phyloP scores from a whole-genome alignment of 352 stramenopile species.

The Globisporangium solare region DNA sequence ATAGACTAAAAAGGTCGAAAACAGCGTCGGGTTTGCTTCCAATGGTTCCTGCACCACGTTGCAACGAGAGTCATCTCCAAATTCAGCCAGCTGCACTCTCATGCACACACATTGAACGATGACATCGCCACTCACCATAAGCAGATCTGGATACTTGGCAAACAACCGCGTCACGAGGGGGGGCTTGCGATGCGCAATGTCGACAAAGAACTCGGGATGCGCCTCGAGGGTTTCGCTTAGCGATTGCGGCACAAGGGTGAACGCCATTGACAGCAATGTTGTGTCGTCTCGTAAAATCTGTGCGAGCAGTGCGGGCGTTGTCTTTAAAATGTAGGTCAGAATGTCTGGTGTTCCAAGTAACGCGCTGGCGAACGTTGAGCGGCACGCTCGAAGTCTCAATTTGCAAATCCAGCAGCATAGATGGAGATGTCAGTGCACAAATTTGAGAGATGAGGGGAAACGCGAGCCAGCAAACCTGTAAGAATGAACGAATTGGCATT shows the following conservation, averaged over 20 bases:
- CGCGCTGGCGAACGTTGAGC: slow-evolving; percentile 34
- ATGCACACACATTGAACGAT: neutral
- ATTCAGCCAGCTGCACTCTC: neutral
- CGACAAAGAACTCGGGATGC: slow-evolving; percentile 59
- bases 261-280: slow-evolving; percentile 38
- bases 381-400: slow-evolving; percentile 38
- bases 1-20: slow-evolving; percentile 59
- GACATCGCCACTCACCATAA: slow-evolving; percentile 32
- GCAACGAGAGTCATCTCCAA: too few relatives aligned
- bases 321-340: slow-evolving; percentile 43
- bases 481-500: slow-evolving; percentile 57
- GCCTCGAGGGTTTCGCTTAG: slow-evolving; percentile 59
- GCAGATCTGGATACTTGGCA: slow-evolving; percentile 55
- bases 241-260: slow-evolving; percentile 48
- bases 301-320: slow-evolving; percentile 40
- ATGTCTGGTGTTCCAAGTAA: slow-evolving; percentile 38
- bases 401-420: neutral
- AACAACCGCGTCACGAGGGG: slow-evolving; percentile 56
- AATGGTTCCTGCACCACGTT: slow-evolving; percentile 41
- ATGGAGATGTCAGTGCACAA: too few relatives aligned
- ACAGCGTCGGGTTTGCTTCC: slow-evolving; percentile 62
- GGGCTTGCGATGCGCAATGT: slow-evolving; percentile 63
- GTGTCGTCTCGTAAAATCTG: slow-evolving; percentile 47
- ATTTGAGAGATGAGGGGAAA: neutral
- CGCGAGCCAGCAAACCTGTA: slow-evolving; percentile 19